Conservation (phyloP, 805 yeast species). For the Jamesozyma jinghongensis region DNA sequence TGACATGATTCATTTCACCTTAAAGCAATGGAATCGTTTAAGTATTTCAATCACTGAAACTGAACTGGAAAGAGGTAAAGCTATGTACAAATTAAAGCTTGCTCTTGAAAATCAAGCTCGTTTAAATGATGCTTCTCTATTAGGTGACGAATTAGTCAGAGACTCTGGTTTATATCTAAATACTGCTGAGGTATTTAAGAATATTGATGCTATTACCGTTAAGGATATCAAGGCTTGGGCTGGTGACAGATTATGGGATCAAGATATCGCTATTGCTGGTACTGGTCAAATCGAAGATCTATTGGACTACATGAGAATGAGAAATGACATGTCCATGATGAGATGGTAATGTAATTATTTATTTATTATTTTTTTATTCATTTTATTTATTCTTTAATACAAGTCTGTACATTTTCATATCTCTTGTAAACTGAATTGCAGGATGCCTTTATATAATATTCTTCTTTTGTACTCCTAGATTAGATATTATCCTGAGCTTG, state of each 20-base stretch:
- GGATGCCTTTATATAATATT: too few species aligned
- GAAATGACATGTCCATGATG: constrained; percentile 85
- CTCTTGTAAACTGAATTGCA: too few species aligned
- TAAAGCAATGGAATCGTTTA: constrained; percentile 84
- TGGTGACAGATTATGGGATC: constrained; percentile 67
- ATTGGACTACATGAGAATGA: constrained; percentile 75
- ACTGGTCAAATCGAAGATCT: constrained; percentile 80
- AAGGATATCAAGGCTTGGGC: constrained; percentile 67
- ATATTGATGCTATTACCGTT: constrained; percentile 55
- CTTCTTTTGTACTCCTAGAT: too few species aligned
- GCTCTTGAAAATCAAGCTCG: constrained; percentile 23
- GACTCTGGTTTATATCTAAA: constrained; percentile 49
- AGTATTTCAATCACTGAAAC: constrained; percentile 65
- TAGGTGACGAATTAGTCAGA: constrained; percentile 4
- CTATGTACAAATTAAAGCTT: constrained; percentile 55
- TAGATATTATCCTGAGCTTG: too few species aligned
- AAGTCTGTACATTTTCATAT: background rate
- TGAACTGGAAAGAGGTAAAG: constrained; percentile 72
- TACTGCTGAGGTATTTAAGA: constrained; percentile 46
- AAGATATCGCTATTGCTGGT: constrained; percentile 74
- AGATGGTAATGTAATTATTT: constrained; percentile 45
- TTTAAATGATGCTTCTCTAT: constrained; percentile 1
- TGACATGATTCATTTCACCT: constrained; percentile 70
- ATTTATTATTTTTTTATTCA: background rate
- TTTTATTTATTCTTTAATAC: background rate